phyloP scores from a whole-genome alignment of 2,329 filamentous ascomycete species.

The Didymella sp. region DNA sequence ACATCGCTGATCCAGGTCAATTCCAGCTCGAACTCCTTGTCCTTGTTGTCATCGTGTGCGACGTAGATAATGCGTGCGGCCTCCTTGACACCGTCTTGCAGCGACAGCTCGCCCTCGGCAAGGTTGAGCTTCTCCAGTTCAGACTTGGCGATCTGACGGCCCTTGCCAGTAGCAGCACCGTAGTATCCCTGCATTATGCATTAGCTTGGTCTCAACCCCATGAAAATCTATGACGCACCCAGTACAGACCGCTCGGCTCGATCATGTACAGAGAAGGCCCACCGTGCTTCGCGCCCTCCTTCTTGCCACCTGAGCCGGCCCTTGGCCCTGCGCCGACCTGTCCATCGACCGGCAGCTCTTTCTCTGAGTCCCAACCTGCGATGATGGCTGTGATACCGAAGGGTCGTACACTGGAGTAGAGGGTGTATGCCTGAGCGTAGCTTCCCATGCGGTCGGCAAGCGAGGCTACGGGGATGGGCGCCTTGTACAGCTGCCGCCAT shows the following conservation, averaged over 20 bases:
- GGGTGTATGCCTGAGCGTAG: slow-evolving; percentile 96
- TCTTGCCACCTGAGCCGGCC: slow-evolving; percentile 83
- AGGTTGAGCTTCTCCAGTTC: slow-evolving; percentile 98
- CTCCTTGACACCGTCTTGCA: slow-evolving; percentile 92
- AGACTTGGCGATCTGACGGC: slow-evolving; percentile 93
- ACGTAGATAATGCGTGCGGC: slow-evolving; percentile 97
- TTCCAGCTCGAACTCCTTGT: slow-evolving; percentile 99
- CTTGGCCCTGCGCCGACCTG: slow-evolving; percentile 84
- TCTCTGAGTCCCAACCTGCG: slow-evolving; percentile 90
- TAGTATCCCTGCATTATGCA: slow-evolving; percentile 77
- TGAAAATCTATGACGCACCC: slow-evolving; percentile 60
- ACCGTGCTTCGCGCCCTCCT: slow-evolving; percentile 75
- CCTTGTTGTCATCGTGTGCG: slow-evolving; percentile 98
- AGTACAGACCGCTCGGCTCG: slow-evolving; percentile 95
- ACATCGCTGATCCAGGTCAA: slow-evolving; percentile 96
- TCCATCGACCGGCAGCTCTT: slow-evolving; percentile 84
- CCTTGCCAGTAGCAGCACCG: slow-evolving; percentile 95
- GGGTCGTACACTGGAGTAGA: slow-evolving; percentile 94
- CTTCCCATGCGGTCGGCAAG: slow-evolving; percentile 92
- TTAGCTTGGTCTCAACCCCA: neutral
- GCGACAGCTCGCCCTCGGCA: slow-evolving; percentile 73
- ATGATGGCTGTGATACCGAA: slow-evolving; percentile 97
- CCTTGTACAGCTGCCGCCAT: slow-evolving; percentile 95
- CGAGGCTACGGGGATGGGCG: slow-evolving; percentile 85
- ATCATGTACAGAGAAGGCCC: slow-evolving; percentile 98